A percentile compares a stretch with the other conserved stretches of the same genome.
Evolutionary conservation across 2,329 filamentous ascomycete species (phyloP).

Genomic region (Hypocreales sp.): DNA sequence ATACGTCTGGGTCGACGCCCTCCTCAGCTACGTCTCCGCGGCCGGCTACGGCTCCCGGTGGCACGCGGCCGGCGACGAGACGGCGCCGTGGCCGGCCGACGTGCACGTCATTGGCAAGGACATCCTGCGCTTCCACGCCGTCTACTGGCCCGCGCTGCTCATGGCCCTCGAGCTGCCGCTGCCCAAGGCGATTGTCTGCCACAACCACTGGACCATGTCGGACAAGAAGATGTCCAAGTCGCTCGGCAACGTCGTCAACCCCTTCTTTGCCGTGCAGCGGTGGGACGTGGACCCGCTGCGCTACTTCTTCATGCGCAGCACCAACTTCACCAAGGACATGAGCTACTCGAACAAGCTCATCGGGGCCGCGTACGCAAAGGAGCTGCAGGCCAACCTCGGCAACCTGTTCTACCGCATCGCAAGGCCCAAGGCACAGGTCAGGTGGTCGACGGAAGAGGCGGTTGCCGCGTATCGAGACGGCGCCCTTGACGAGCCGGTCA

Average conservation of each 20-base stretch:
- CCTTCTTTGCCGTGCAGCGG: slow-evolving; percentile 76
- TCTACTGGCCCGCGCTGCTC: slow-evolving; percentile 96
- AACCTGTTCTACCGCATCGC: slow-evolving; percentile 64
- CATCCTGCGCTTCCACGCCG: slow-evolving; percentile 87
- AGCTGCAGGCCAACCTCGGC: slow-evolving; percentile 61
- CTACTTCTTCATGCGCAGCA: slow-evolving; percentile 74
- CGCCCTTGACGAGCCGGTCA: slow-evolving; percentile 6
- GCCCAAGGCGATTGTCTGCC: slow-evolving; percentile 68
- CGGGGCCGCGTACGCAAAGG: slow-evolving; percentile 62
- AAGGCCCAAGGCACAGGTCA: slow-evolving; percentile 33
- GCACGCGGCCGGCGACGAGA: slow-evolving; percentile 45
- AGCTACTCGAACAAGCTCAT: slow-evolving; percentile 74
- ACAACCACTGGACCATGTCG: slow-evolving; percentile 92
- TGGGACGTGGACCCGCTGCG: slow-evolving; percentile 81
- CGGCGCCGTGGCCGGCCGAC: slow-evolving; percentile 74
- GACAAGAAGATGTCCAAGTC: slow-evolving; percentile 94
- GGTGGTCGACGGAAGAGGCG: slow-evolving; percentile 49
- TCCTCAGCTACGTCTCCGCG: slow-evolving; percentile 85
- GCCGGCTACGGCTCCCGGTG: slow-evolving; percentile 54
- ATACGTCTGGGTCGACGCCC: slow-evolving; percentile 94
- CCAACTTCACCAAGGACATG: slow-evolving; percentile 61
- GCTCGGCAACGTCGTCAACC: slow-evolving; percentile 86
- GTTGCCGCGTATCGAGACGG: slow-evolving; percentile 22
- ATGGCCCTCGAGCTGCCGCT: slow-evolving; percentile 72
- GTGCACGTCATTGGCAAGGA: slow-evolving; percentile 93